Conservation (phyloP, 176 grass and related monocot species). For the Melocanna baccifera region DNA sequence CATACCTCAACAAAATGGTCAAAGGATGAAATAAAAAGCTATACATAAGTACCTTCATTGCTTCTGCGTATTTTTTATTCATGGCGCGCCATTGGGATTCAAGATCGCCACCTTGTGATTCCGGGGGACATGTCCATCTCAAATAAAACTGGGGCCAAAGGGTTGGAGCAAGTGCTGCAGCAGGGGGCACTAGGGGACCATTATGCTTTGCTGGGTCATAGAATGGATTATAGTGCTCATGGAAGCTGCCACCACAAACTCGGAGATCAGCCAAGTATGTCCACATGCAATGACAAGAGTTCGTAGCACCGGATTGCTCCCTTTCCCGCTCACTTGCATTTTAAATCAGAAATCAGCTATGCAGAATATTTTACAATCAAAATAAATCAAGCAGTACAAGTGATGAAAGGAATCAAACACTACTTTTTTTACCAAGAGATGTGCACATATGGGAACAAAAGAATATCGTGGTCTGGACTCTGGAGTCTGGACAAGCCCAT, state of each 20-base stretch:
- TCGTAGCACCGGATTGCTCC: constrained; percentile 62
- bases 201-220: constrained; percentile 60
- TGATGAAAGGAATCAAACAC: constrained; percentile 1
- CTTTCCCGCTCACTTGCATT: constrained; percentile 91
- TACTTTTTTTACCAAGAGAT: not conserved
- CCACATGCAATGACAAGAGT: constrained; percentile 76
- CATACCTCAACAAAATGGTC: not conserved
- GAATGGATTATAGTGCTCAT: constrained; percentile 83
- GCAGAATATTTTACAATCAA: constrained; percentile 17
- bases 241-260: constrained; percentile 62
- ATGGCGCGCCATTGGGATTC: constrained; percentile 76
- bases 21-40: not conserved
- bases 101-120: constrained; percentile 68
- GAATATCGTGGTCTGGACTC: not conserved
- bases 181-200: constrained; percentile 64
- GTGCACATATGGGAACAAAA: not conserved
- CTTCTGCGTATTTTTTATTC: constrained; percentile 58
- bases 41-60: constrained; percentile 49
- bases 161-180: constrained; percentile 85
- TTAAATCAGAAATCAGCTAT: constrained; percentile 39
- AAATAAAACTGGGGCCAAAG: constrained; percentile 97
- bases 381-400: not conserved
- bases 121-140: constrained; percentile 83
- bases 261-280: constrained; percentile 61
- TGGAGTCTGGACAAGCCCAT: not conserved